Evolutionary conservation across 1,139 yeast species (phyloP), one percentile per base, ranked within the genome.

Genomic region (Pichiaceae sp.): DNA sequence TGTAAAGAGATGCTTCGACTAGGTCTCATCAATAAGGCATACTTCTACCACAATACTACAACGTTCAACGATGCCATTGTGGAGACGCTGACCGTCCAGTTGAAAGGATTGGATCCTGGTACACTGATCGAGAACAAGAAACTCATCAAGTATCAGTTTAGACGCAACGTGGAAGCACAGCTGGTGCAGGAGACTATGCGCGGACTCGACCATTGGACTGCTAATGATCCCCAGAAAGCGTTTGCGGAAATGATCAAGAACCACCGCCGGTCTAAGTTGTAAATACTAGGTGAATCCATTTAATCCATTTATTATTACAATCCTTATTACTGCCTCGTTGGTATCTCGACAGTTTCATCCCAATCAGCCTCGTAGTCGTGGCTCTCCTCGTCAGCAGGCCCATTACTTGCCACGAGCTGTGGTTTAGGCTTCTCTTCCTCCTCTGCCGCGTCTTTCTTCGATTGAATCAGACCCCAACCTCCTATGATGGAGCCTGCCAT

Each of bases 191-290:
- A 85, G 59, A 78, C 77, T 27, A 64, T 78, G 47, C 64, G 67
- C 39, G 95, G 95, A 3, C 68, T 83, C 44, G 66, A 69, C 39
- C 74, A 73, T 52, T 86, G 91, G 81, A 63, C 80, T 34, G 64
- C 70, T 42, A 91, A 93, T 36, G 68, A 72, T 43, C 95, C 96
- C 2, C 94, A 83, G 57, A 55, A 62, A 35, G 71, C 87, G 7
- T 84, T 84, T 54, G 62, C 62, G 32, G 67, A 70, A 50, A 62
- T 84, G 53, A 69, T 74, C 25, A 59, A 60, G 38, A 78, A 72
- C 57, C 66, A 70, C 42, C 65, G 76, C 42, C 72, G 70, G 51
- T 87, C 80, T 55, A 82, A 82, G 62, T 53, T 82, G 44, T 77
- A 48, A 45, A 5, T 16, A 3, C 20, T n/a, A n/a, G n/a, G n/a